A percentile compares a stretch with the other conserved stretches of the same genome.
phyloP scores from a whole-genome alignment of 805 yeast genomes.

The Myxozyma melibiosi region DNA sequence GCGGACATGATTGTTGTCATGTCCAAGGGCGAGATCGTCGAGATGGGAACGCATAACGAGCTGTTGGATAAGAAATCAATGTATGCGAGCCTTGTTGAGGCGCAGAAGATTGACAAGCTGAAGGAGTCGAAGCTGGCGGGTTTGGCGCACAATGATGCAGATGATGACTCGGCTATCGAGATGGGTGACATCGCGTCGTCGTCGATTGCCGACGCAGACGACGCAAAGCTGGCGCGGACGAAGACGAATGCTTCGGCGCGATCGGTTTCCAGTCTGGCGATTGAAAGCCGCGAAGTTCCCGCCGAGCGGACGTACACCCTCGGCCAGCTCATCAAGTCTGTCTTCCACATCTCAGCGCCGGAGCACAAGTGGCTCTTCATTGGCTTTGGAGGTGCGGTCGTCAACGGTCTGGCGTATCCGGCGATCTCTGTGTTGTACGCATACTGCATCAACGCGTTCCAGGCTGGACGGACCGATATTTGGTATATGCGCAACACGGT shows the following conservation, averaged over 20 bases:
- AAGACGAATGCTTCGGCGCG: slow-evolving; percentile 37
- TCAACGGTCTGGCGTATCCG: slow-evolving; percentile 30
- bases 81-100: slow-evolving; percentile 43
- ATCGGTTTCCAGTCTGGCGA: slow-evolving; percentile 25
- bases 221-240: slow-evolving; percentile 8
- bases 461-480: slow-evolving; percentile 32
- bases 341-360: slow-evolving; percentile 24
- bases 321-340: slow-evolving; percentile 15
- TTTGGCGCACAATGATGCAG: slow-evolving; percentile 48
- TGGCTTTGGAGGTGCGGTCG: slow-evolving; percentile 26
- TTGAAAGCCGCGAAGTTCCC: slow-evolving; percentile 4
- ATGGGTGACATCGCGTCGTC: neutral
- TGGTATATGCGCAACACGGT: slow-evolving; percentile 44
- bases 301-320: slow-evolving; percentile 7
- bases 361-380: slow-evolving; percentile 25
- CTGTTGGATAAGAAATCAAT: slow-evolving; percentile 40
- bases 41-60: slow-evolving; percentile 48
- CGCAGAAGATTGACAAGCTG: slow-evolving; percentile 39
- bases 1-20: slow-evolving; percentile 60
- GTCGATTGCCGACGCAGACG: slow-evolving; percentile 1
- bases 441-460: slow-evolving; percentile 42
- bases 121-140: slow-evolving; percentile 41
- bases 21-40: slow-evolving; percentile 53
- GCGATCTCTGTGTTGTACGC: slow-evolving; percentile 45
- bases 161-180: slow-evolving; percentile 2